These are phyloP conservation scores for Diospyros lotus DNA, from an alignment of 148 eudicot genomes.

Conservation along the genomic window DNA sequence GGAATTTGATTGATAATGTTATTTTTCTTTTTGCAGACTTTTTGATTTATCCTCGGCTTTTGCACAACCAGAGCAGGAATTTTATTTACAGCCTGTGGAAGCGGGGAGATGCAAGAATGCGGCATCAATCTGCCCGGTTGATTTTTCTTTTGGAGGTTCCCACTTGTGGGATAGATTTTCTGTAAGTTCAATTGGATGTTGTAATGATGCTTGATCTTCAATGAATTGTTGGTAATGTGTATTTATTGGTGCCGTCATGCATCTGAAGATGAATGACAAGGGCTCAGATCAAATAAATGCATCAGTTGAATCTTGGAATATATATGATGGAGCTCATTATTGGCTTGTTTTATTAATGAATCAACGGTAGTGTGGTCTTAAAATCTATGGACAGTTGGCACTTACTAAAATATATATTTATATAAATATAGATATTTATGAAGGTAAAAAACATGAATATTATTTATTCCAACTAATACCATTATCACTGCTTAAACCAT, in stretches of 20 bases:
- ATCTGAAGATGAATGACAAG: background rate
- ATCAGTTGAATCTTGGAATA: too few relatives aligned
- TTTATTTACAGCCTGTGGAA: slow-evolving; percentile 74
- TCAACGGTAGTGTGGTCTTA: too few relatives aligned
- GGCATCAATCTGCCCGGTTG: slow-evolving; percentile 83
- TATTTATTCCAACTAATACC: too few relatives aligned
- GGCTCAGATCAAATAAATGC: background rate
- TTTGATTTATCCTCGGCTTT: slow-evolving; percentile 65
- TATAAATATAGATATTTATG: background rate
- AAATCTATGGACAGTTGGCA: background rate
- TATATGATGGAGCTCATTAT: too few relatives aligned
- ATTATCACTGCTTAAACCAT: too few relatives aligned
- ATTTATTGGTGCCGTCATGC: background rate
- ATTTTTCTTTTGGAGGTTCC: slow-evolving; percentile 88
- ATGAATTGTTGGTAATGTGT: background rate
- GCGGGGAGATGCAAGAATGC: slow-evolving; percentile 64
- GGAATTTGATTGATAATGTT: background rate
- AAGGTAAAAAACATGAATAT: background rate
- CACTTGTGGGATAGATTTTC: slow-evolving; percentile 97
- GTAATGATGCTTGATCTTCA: background rate
- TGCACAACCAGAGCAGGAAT: slow-evolving; percentile 86
- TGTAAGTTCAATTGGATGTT: slow-evolving; percentile 48
- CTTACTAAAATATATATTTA: background rate
- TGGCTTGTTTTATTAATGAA: too few relatives aligned
- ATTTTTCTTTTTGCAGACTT: slow-evolving; percentile 43